Evolutionary conservation across 2,329 filamentous ascomycete species (phyloP).

Genomic region (Fusarium hostae): DNA sequence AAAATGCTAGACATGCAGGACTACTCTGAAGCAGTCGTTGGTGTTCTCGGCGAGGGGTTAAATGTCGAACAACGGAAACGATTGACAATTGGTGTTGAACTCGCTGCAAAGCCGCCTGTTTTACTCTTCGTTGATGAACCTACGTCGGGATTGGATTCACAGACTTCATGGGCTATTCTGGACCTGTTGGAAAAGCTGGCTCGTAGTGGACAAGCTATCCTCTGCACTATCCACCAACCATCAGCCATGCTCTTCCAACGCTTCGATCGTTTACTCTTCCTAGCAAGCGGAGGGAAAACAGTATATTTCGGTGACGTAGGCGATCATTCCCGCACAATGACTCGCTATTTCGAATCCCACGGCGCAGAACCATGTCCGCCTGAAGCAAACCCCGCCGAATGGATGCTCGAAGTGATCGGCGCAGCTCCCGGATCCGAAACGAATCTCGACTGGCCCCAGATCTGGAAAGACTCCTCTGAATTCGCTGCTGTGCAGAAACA

Average conservation of each 20-base stretch:
- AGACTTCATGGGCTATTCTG: conserved; percentile 69
- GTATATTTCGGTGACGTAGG: conserved; percentile 75
- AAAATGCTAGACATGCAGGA: conserved; percentile 71
- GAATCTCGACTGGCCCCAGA: conserved; percentile 51
- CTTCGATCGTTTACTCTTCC: conserved; percentile 69
- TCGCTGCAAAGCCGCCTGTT: conserved; percentile 64
- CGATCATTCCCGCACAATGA: conserved; percentile 62
- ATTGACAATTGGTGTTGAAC: conserved; percentile 66
- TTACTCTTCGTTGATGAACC: conserved; percentile 70
- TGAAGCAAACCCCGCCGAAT: conserved; percentile 74
- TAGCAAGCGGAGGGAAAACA: conserved; percentile 69
- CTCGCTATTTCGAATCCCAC: conserved; percentile 70
- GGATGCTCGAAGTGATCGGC: conserved; percentile 65
- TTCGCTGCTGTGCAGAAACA: conserved; percentile 47
- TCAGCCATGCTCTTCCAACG: conserved; percentile 59
- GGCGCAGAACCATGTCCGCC: conserved; percentile 64
- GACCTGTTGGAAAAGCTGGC: conserved; percentile 69
- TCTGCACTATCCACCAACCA: conserved; percentile 65
- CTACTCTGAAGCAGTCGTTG: conserved; percentile 71
- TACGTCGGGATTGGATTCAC: conserved; percentile 67
- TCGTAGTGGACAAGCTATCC: conserved; percentile 58
- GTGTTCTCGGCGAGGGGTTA: conserved; percentile 66
- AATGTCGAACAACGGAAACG: conserved; percentile 69
- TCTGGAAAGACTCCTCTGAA: conserved; percentile 52
- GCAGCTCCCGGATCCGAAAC: conserved; percentile 61